Conservation (phyloP, 306 rosid species). For the Pterocarpus macrocarpus region DNA sequence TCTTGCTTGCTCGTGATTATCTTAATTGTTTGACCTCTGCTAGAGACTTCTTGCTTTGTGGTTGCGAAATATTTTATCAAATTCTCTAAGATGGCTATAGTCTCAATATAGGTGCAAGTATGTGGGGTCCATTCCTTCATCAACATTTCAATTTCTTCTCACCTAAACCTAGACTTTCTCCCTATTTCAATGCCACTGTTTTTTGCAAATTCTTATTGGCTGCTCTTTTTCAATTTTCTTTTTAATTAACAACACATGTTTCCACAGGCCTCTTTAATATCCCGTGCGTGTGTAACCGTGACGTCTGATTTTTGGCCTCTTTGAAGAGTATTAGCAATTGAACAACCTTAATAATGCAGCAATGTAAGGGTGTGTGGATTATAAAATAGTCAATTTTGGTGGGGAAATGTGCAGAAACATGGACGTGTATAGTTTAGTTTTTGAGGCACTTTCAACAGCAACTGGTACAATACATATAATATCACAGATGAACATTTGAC, state of each 20-base stretch:
- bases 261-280: conserved; percentile 3
- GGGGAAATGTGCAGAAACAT: conserved; percentile 36
- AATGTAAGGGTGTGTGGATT: conserved; percentile 27
- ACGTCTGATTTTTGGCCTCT: conserved; percentile 26
- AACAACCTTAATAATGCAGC: conserved; percentile 32
- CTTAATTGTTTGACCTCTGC: conserved; percentile 63
- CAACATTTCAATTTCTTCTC: conserved; percentile 57
- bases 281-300: conserved; percentile 25
- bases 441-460: conserved; percentile 24
- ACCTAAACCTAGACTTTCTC: conserved; percentile 74
- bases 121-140: conserved; percentile 48
- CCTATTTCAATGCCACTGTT: conserved; percentile 38
- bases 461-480: conserved; percentile 12
- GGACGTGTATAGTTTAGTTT: conserved; percentile 28
- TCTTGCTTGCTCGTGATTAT: conserved; percentile 56
- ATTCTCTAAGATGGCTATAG: conserved; percentile 28
- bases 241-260: conserved; percentile 18
- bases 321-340: not conserved
- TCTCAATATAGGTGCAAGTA: conserved; percentile 5
- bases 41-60: conserved; percentile 40
- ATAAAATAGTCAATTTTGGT: conserved; percentile 46
- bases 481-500: conserved; percentile 31
- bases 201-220: not conserved
- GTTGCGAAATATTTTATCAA: conserved; percentile 20
- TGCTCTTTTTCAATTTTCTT: not conserved